Evolutionary conservation across 2,329 filamentous ascomycete genomes (phyloP), one percentile per base, ranked within the genome.

Genomic region (Didymella sp.): DNA sequence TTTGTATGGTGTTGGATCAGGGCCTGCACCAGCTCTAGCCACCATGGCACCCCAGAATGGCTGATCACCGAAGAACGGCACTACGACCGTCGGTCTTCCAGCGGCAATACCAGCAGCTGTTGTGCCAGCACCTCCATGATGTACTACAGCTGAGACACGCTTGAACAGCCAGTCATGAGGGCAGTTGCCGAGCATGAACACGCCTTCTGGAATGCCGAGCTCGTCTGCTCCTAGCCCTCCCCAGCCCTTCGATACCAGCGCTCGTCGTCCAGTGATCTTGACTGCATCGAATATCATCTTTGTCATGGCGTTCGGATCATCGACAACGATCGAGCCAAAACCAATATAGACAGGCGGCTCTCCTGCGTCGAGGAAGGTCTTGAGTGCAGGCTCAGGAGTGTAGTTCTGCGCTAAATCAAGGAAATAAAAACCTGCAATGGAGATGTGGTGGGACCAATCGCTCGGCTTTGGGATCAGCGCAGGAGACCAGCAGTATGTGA

Each of bases 91-190:
- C 2, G 92, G 92, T 51, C 87, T 87, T 22, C 91, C 92, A 1
- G 87, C 85, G 17, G 89, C 85, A 59, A 96, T 90, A n/a, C 92
- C 92, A 0, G 91, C 90, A 1, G 92, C 91, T 1, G 91, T 96
- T 2, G 92, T 96, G 17, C 92, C 92, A 8, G 92, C 92, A 56
- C 92, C 92, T 21, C 92, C 92, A 61, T 96, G 92, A 70, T 96
- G 92, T 5, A 95, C 89, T 1, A 96, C 92, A 40, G 87, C 88
- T 0, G 90, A 89, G 1, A 96, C 91, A 33, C 84, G 87, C 61
- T 91, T 82, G 75, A 96, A 96, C 0, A 96, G 78, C 92, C 92
- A 96, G 76, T 96, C 92, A 61, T 96, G 92, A 1, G 92, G 92
- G 41, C 88, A 87, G 68, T 94, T 95, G 11, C 90, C 91, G 33